Evolutionary conservation across 1,284 basidiomycete species (phyloP).

Genomic region (Exsudoporus floridanus): DNA sequence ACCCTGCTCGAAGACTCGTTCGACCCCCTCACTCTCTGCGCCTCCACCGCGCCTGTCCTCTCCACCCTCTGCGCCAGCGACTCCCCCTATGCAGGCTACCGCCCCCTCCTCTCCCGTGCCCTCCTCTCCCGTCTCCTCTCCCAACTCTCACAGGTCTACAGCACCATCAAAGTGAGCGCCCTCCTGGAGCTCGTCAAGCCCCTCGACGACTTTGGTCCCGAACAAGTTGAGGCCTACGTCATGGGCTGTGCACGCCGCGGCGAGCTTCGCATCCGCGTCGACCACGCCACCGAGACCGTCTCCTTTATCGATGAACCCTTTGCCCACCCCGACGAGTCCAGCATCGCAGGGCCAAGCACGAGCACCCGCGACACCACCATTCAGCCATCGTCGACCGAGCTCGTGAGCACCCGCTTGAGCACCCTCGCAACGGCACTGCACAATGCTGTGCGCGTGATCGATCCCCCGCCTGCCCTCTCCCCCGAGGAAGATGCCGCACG

Average conservation of each 20-base stretch:
- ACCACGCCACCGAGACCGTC: slow-evolving; percentile 87
- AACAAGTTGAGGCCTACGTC: slow-evolving; percentile 87
- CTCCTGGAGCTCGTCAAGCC: slow-evolving; percentile 78
- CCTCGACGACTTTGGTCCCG: slow-evolving; percentile 67
- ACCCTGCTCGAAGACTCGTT: slow-evolving; percentile 92
- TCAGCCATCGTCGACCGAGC: slow-evolving; percentile 68
- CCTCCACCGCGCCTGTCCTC: slow-evolving; percentile 82
- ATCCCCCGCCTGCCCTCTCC: slow-evolving; percentile 40
- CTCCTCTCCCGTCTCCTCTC: slow-evolving; percentile 92
- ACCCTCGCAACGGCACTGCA: slow-evolving; percentile 74
- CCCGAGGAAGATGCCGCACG: slow-evolving; percentile 57
- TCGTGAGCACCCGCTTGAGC: slow-evolving; percentile 76
- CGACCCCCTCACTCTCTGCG: slow-evolving; percentile 89
- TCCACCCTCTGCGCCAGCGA: slow-evolving; percentile 48
- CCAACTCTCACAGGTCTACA: slow-evolving; percentile 94
- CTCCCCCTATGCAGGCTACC: slow-evolving; percentile 72
- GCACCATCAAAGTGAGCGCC: slow-evolving; percentile 79
- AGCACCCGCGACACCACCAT: slow-evolving; percentile 35
- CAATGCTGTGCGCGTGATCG: slow-evolving; percentile 59
- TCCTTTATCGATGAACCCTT: slow-evolving; percentile 83
- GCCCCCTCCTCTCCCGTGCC: slow-evolving; percentile 89
- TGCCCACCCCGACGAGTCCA: slow-evolving; percentile 44
- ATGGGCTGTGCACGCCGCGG: slow-evolving; percentile 90
- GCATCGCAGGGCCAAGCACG: slow-evolving; percentile 14
- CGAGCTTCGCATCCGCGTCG: slow-evolving; percentile 86